Base-by-base conservation (phyloP, 2,329 filamentous ascomycete species). In the Penicillium hesseltinei region DNA sequence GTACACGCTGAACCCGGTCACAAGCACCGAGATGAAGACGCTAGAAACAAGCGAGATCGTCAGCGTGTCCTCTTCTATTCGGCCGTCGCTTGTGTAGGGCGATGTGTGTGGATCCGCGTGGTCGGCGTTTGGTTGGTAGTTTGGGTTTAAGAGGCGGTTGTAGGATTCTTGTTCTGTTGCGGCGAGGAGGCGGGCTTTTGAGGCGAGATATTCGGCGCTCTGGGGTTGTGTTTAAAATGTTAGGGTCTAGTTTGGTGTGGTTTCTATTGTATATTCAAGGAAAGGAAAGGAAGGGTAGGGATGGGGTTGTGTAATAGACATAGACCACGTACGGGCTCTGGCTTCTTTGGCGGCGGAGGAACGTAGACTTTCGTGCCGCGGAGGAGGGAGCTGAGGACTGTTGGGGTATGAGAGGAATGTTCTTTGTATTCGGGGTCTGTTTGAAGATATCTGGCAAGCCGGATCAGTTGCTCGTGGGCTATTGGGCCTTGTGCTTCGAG, bases 101-200 rank as follows among this genome's bases (percentile, higher is more conserved):
- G 54, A 43, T 19, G 54, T 39, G 42, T 66, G 33, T 62, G 84
- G 78, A 56, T 81, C 81, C 8, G 64, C 47, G 52, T 73, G 60
- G 19, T 63, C 63, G 75, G 77, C 6, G 78, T 68, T 57, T 78
- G 82, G 56, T 83, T 82, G 67, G 84, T 87, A 11, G 80, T 80
- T 52, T 79, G 80, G 13, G 81, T 83, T 62, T 66, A 75, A 61
- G 87, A 97, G 91, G 69, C 88, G 86, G 64, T 91, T 84, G 79
- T 97, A 99, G 51, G 85, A 82, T 60, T 88, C 85, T 63, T 87
- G 84, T 78, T 97, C 92, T 77, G 93, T 89, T 68, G 94, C 87
- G 59, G 83, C 85, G 61, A 91, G 90, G 21, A 99, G 85, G 17
- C 88, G 86, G 25, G 87, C 86, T 91, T 97, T 97, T 1, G 96